Evolutionary conservation across 139 green algal genomes (phyloP), one percentile per base, ranked within the genome.

Genomic region (Coelastrella sp.): DNA sequence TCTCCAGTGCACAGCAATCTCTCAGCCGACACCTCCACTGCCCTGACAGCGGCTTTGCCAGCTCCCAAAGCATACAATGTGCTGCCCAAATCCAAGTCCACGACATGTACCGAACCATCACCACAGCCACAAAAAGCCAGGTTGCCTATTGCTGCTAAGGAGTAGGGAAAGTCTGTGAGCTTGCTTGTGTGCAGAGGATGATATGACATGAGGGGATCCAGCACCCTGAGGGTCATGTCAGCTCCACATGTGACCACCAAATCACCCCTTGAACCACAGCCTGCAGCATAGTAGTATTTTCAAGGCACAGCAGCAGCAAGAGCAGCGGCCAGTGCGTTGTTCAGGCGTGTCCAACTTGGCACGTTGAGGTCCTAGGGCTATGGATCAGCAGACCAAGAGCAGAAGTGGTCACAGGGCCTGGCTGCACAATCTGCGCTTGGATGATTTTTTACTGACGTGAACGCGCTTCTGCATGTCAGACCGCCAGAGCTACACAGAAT

Each of bases 121-220:
- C 95, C 95, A 87, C 94, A 96, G 1, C 95, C 94, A 72, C 89
- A 92, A 73, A 95, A 14, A 8, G 87, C 89, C 15, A 95, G 58
- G 7, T 91, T 19, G 19, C 92, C 95, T 61, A 91, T 92, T 61
- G 91, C 94, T 70, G 85, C 79, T 61, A 96, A 86, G 19, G 81
- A 93, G 91, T 98, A 98, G 12, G 95, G 93, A 88, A 97, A 98
- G 93, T 98, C 93, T n/a, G 90, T 91, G 6, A 96, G 87, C 56
- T 56, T 35, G 4, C 95, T 27, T n/a, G 76, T 88, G 57, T 7
- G 17, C 4, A 93, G n/a, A n/a, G 91, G 57, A 20, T 79, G 87
- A n/a, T 93, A 95, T 7, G 68, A 87, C 66, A 65, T 85, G 0
- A 91, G 73, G 19, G 93, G 82, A 83, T 98, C 96, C 25, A 96